Evolutionary conservation across 805 yeast genomes (phyloP), one percentile per base, ranked within the genome.

Genomic region (Debaryomyces tyrocola): DNA sequence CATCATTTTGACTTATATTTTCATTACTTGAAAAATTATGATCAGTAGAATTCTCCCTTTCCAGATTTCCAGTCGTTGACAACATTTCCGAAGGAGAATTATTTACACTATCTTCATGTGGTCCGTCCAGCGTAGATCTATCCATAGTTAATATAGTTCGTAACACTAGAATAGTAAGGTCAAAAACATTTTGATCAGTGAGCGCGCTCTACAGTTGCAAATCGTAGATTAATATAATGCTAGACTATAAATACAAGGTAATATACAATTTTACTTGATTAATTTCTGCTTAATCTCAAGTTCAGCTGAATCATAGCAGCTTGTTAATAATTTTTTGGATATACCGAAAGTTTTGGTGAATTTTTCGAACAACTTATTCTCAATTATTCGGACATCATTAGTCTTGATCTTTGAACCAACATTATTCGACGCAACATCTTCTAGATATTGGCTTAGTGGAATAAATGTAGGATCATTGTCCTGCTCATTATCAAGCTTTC

Each of bases 281-380:
- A 36, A 12, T 21, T 36, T 46, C 6, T 34, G 27, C 20, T 48
- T 48, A n/a, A 48, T 34, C 20, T 41, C 37, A n/a, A 33, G 11
- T 33, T 48, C 52, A 15, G 45, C 9, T 6, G 36, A 34, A n/a
- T 42, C 37, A 29, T 46, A 48, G 36, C 47, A 45, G 8, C 36
- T 40, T 12, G 21, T 24, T 20, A 46, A 14, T 20, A 51, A 20
- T 12, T 41, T 34, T 31, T 12, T 35, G 7, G 50, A 44, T 5
- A 49, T 38, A 4, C 55, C 55, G 34, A 44, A 50, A 5, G 39
- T 41, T 8, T 17, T 29, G 20, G 46, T 27, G 6, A 50, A 40
- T 31, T 42, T 50, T 20, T 37, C 44, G 17, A 41, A 38, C 24
- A 50, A 33, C 31, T 47, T 39, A n/a, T 47, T 43, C 33, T 50